A percentile compares a stretch with the other conserved stretches of the same genome.
Conservation (phyloP, 306 rosid genomes). For the Sindora glabra region DNA sequence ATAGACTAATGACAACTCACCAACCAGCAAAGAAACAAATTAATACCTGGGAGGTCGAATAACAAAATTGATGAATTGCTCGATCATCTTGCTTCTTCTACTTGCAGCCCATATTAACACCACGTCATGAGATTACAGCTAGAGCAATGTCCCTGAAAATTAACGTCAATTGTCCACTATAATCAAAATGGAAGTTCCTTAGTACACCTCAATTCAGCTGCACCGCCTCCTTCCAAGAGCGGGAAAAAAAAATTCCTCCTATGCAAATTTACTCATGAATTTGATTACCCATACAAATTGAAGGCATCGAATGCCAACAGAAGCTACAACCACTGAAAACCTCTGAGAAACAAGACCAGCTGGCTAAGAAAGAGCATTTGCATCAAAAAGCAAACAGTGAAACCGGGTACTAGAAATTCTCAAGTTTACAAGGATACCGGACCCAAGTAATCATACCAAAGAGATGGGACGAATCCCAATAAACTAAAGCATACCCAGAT, state of each 20-base stretch:
- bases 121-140: slow-evolving; percentile 34
- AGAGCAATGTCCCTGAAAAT: slow-evolving; percentile 30
- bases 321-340: slow-evolving; percentile 10
- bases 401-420: background rate
- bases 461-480: slow-evolving; percentile 12
- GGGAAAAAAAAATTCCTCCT: background rate
- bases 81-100: slow-evolving; percentile 64
- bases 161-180: slow-evolving; percentile 23
- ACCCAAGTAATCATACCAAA: slow-evolving; percentile 17
- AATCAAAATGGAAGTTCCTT: background rate
- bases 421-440: slow-evolving; percentile 12
- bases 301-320: slow-evolving; percentile 4
- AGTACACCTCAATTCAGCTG: slow-evolving; percentile 8
- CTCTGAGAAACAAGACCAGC: slow-evolving; percentile 11
- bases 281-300: background rate
- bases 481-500: slow-evolving; percentile 17
- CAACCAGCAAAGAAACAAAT: background rate
- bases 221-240: background rate
- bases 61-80: slow-evolving; percentile 84
- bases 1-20: background rate
- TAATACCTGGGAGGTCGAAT: slow-evolving; percentile 97
- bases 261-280: background rate
- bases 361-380: slow-evolving; percentile 1
- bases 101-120: slow-evolving; percentile 34
- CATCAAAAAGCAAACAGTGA: slow-evolving; percentile 3